Conservation (phyloP, 352 stramenopile genomes). For the Hyaloperonospora arabidopsidis region DNA sequence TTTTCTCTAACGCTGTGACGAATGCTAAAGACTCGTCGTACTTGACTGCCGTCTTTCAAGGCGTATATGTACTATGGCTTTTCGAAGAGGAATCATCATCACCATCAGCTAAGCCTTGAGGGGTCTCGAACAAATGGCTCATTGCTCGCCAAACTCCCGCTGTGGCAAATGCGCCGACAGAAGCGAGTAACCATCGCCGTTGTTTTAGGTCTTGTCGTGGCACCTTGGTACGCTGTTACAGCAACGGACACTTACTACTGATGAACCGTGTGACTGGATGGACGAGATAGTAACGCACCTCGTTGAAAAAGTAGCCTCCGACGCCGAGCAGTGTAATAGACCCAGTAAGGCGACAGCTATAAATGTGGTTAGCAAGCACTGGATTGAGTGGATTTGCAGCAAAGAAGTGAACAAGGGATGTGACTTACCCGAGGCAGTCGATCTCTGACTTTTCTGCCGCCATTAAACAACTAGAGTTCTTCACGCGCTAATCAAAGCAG, state of each 20-base stretch:
- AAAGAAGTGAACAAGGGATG: no score
- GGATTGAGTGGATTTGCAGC: no score
- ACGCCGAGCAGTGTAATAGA: conserved; percentile 45
- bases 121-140: conserved; percentile 32
- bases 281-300: conserved; percentile 24
- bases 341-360: conserved; percentile 51
- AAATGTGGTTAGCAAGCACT: not conserved
- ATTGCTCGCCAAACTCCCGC: conserved; percentile 48
- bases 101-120: not conserved
- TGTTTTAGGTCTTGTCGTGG: conserved; percentile 34
- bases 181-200: conserved; percentile 51
- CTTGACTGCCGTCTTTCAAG: conserved; percentile 9
- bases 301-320: conserved; percentile 47
- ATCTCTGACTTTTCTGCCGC: no score
- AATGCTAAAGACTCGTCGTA: no score
- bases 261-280: not conserved
- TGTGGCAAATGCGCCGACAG: conserved; percentile 37
- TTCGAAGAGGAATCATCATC: not conserved
- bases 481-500: no score
- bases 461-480: no score
- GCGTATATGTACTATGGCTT: conserved; percentile 1
- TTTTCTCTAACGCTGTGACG: not conserved
- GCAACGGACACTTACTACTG: not conserved
- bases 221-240: conserved; percentile 34
- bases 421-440: no score